Evolutionary conservation across 805 yeast species (phyloP), one percentile per base, ranked within the genome.

Genomic region (Allodekkera sacchari): DNA sequence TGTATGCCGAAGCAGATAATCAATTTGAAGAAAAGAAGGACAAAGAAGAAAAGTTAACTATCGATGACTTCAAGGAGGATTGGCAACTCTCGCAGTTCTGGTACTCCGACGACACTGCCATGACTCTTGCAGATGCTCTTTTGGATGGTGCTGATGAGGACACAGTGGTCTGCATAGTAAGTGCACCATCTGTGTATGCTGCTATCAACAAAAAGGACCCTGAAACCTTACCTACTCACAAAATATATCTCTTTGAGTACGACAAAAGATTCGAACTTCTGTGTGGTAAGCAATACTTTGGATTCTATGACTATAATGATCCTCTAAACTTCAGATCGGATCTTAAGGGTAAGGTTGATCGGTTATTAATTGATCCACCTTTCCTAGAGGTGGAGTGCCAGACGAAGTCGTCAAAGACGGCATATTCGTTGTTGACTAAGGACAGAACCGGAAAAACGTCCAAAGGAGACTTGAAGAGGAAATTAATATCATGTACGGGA

Each of bases 31-130:
- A 48, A n/a, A 45, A 54, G 29, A 35, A 41, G 15, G 23, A 27
- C 11, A 18, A 22, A 11, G 19, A 25, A 17, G 22, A 34, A 14
- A 23, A 33, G 9, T 32, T 50, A 9, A 35, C 54, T 14, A 88
- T 88, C 55, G 83, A 78, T 32, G 64, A 74, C 23, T 87, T 87
- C 54, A 66, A 81, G 49, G 96, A 87, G 55, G 95, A 87, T 56
- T 87, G 96, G 96, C 92, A 84, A 49, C 64, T 88, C 23, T 84
- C 95, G 1, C 96, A 87, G 55, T 87, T 87, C 58, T 87, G 96
- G 87, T 87, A 84, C 50, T 61, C 68, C 35, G 88, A 84, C 38
- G 57, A 62, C 3, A 87, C 96, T 1, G 87, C 95, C 0, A 68
- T 66, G 31, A 49, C 57, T 1, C 53, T 84, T 13, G 92, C 84